phyloP scores from a whole-genome alignment of 495 filamentous ascomycete genomes.

The Aspergillus affinis region DNA sequence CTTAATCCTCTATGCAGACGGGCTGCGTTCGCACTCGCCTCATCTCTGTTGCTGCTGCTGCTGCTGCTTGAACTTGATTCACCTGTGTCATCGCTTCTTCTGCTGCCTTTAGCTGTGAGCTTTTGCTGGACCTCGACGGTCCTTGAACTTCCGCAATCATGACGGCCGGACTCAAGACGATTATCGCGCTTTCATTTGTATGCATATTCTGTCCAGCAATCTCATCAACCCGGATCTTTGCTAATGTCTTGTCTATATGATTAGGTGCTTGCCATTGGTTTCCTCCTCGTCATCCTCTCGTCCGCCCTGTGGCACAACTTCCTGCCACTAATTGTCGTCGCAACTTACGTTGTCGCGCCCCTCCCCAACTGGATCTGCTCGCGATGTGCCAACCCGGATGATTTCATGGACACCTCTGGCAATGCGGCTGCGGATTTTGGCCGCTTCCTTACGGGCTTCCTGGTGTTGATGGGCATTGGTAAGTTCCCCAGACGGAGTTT shows the following conservation, averaged over 20 bases:
- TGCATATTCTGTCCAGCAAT: slow-evolving; percentile 16
- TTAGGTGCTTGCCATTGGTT: slow-evolving; percentile 93
- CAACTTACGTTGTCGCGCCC: slow-evolving; percentile 90
- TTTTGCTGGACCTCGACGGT: slow-evolving; percentile 14
- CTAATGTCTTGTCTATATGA: slow-evolving; percentile 17
- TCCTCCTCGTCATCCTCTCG: slow-evolving; percentile 98
- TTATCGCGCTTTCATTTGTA: slow-evolving; percentile 98
- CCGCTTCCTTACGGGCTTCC: slow-evolving; percentile 88
- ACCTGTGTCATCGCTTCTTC: neutral
- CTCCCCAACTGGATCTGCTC: slow-evolving; percentile 94
- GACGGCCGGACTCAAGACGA: slow-evolving; percentile 94
- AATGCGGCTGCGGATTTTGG: slow-evolving; percentile 86
- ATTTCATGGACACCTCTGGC: slow-evolving; percentile 86
- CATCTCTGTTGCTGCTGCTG: neutral
- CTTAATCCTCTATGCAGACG: slow-evolving; percentile 8
- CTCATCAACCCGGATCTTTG: neutral
- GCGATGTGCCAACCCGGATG: slow-evolving; percentile 87
- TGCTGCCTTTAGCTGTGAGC: neutral
- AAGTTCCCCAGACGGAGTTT: slow-evolving; percentile 34
- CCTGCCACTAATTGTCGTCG: slow-evolving; percentile 90
- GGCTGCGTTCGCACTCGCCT: neutral
- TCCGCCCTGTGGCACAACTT: slow-evolving; percentile 92
- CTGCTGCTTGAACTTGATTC: neutral
- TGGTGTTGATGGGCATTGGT: slow-evolving; percentile 99
- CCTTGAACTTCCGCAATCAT: slow-evolving; percentile 51